Percentiles rank a stretch among this genome's conserved stretches.
Evolutionary conservation across 345 rosid species (phyloP).

Genomic region (Eucalyptus tenuipes): DNA sequence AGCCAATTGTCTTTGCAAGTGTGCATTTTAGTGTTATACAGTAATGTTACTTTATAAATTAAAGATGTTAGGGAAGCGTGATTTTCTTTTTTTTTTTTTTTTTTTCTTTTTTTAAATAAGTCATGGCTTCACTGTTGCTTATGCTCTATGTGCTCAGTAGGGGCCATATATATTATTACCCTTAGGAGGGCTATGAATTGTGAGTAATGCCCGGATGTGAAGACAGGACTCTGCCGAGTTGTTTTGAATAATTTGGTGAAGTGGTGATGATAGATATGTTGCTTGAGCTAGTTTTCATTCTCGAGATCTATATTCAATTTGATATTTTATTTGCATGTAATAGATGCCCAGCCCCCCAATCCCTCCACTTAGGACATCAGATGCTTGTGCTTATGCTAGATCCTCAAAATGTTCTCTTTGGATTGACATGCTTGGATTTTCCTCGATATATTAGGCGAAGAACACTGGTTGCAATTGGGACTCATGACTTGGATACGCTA

Average conservation of each 20-base stretch:
- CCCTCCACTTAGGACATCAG: not conserved
- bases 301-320: not conserved
- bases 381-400: not conserved
- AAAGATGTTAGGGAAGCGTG: not conserved
- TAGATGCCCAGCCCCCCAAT: not conserved
- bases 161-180: not conserved
- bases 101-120: not conserved
- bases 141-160: not conserved
- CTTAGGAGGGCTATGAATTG: not conserved
- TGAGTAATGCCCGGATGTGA: not conserved
- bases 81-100: not conserved
- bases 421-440: not conserved
- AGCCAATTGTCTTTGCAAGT: not conserved
- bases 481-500: slow-evolving; percentile 89
- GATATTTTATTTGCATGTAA: not conserved
- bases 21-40: not conserved
- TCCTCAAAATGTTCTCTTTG: not conserved
- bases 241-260: not conserved
- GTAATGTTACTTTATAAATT: not conserved
- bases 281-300: not conserved
- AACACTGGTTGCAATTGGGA: slow-evolving; percentile 86
- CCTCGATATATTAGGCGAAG: slow-evolving; percentile 46
- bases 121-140: not conserved
- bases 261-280: not conserved
- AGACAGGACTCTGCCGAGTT: not conserved